Evolutionary conservation across 495 filamentous ascomycete genomes (phyloP).

Genomic region (Xylaria sp.): DNA sequence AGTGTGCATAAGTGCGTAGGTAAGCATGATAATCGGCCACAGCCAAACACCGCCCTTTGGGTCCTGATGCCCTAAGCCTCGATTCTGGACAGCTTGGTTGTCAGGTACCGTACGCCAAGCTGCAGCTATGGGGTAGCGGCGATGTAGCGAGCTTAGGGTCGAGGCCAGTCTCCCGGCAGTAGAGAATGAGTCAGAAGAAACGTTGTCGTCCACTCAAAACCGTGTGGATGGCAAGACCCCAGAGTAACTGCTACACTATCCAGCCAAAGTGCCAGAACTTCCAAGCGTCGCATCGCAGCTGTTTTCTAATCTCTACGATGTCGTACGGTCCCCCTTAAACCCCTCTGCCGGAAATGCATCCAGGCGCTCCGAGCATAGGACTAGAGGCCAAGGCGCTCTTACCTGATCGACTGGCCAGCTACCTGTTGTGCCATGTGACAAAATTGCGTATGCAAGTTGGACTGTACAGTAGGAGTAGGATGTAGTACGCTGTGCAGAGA

Average conservation of each 20-base stretch:
- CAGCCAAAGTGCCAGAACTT: conserved; percentile 25
- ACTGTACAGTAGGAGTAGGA: conserved; percentile 13
- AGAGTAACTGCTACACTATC: conserved; percentile 16
- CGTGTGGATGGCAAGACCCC: neutral
- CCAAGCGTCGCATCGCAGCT: conserved; percentile 26
- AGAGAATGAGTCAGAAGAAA: conserved; percentile 21
- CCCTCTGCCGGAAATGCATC: conserved; percentile 20
- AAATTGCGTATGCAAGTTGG: conserved; percentile 19
- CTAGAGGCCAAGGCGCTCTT: conserved; percentile 21
- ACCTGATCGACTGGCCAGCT: conserved; percentile 16
- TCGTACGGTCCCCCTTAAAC: conserved; percentile 9
- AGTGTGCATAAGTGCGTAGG: conserved; percentile 18
- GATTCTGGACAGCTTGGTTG: conserved; percentile 5
- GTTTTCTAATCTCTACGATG: conserved; percentile 19
- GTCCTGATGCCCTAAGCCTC: conserved; percentile 20
- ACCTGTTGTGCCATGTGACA: conserved; percentile 23
- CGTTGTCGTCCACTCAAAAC: neutral
- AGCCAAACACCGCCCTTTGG: conserved; percentile 6
- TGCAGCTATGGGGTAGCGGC: conserved; percentile 10
- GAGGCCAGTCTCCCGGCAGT: conserved; percentile 31
- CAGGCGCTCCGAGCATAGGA: conserved; percentile 19
- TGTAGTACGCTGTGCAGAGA: conserved; percentile 14
- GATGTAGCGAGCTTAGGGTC: conserved; percentile 13
- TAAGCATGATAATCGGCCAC: conserved; percentile 18
- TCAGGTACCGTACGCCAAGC: conserved; percentile 24